phyloP scores from a whole-genome alignment of 75 land plant species.

The Pseudotsuga menziesii region DNA sequence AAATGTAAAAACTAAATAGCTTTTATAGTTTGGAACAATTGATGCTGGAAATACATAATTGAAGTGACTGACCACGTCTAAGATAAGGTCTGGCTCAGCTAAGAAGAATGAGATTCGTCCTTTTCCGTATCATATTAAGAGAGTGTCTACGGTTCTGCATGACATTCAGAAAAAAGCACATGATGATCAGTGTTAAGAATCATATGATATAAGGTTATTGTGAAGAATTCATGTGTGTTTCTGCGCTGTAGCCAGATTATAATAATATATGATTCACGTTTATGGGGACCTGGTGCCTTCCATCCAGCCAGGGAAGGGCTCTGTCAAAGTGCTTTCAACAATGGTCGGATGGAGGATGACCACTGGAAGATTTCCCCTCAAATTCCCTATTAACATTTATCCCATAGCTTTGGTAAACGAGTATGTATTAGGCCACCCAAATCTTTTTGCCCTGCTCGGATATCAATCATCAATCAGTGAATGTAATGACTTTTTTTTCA shows the following conservation, averaged over 20 bases:
- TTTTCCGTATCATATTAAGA: slow-evolving; percentile 42
- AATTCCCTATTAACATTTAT: slow-evolving; percentile 50
- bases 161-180: background rate
- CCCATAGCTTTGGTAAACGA: slow-evolving; percentile 85
- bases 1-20: background rate
- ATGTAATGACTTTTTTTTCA: background rate
- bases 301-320: slow-evolving; percentile 85
- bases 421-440: slow-evolving; percentile 85
- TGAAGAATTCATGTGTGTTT: background rate
- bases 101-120: slow-evolving; percentile 42
- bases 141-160: slow-evolving; percentile 48
- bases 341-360: slow-evolving; percentile 69
- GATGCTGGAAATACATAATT: background rate
- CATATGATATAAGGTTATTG: background rate
- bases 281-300: slow-evolving; percentile 52
- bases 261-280: background rate
- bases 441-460: slow-evolving; percentile 33
- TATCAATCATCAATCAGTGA: background rate
- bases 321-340: slow-evolving; percentile 59
- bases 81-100: slow-evolving; percentile 24
- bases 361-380: slow-evolving; percentile 33
- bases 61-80: slow-evolving; percentile 45
- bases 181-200: no score
- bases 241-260: background rate
- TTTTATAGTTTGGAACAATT: background rate